Evolutionary conservation across 257 asterid species (phyloP), one percentile per base, ranked within the genome.

Genomic region (Linderniella brevidens): DNA sequence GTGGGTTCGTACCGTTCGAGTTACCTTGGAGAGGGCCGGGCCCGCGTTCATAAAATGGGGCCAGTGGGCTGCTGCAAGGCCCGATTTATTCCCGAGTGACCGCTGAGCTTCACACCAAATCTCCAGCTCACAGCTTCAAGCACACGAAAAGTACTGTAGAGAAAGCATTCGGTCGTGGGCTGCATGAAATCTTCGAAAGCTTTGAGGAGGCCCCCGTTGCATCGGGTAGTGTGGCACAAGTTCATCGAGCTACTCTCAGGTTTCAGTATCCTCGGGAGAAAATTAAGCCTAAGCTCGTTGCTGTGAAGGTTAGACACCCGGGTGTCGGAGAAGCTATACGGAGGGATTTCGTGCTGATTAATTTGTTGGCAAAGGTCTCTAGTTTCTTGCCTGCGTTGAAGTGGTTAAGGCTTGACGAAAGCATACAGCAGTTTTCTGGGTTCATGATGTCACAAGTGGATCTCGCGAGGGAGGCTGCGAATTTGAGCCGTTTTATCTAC

Each of bases 31-130:
- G 64, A 63, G 67, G 62, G 99, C 96, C 11, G 99, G 99, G 8
- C 99, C 99, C 11, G 99, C 96, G 11, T 90, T 90, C 63, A 90
- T 90, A 67, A 90, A 90, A 68, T 90, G 99, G 99, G 99, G 99
- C 60, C 99, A 90, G 68, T 90, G 99, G 99, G 96, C 96, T 10
- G 99, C 96, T 53, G 79, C 99, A 17, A 77, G 99, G 8, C 99
- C 96, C 0, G 99, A 90, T 75, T 80, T 81, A 46, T 90, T 90
- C 53, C 94, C 94, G 6, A 62, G 62, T 48, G 99, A 90, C 60
- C 68, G 71, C 96, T 35, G 77, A 85, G 74, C 96, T 90, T 72
- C 99, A 90, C 63, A 63, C 73, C 0, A 64, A 77, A 68, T 96
- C 99, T 46, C 99, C 99, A 7, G 69, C 86, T 49, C 99, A 85